A percentile compares a stretch with the other conserved stretches of the same genome.
phyloP scores from a whole-genome alignment of 495 filamentous ascomycete genomes.

The Daldinia bambusicola region DNA sequence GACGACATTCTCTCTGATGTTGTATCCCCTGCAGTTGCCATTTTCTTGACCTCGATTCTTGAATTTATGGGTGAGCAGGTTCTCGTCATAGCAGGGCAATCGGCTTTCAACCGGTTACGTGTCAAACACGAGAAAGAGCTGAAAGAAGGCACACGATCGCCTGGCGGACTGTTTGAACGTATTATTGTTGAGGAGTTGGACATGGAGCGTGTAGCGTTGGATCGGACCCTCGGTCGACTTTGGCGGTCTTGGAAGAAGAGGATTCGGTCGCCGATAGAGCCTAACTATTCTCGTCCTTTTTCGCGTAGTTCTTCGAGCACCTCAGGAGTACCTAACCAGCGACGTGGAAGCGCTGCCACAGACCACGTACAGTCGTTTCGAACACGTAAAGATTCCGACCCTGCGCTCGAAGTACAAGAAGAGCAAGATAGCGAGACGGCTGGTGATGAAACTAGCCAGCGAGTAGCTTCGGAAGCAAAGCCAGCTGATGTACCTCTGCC shows the following conservation, averaged over 20 bases:
- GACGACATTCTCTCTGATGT: constrained; percentile 68
- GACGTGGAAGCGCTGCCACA: constrained; percentile 52
- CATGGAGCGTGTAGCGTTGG: constrained; percentile 91
- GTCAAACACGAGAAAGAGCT: constrained; percentile 61
- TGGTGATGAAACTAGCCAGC: constrained; percentile 31
- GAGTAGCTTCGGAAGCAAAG: constrained; percentile 61
- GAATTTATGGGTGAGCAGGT: constrained; percentile 95
- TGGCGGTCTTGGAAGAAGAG: constrained; percentile 97
- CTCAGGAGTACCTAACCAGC: constrained; percentile 44
- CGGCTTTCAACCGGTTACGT: constrained; percentile 77
- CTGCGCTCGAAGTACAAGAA: constrained; percentile 22
- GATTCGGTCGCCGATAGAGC: constrained; percentile 63
- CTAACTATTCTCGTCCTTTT: constrained; percentile 51
- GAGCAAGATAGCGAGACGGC: constrained; percentile 14
- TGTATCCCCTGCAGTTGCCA: constrained; percentile 91
- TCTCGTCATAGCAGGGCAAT: constrained; percentile 86
- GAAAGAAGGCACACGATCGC: constrained; percentile 56
- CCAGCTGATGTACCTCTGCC: constrained; percentile 67
- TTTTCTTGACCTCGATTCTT: constrained; percentile 93
- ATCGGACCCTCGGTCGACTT: constrained; percentile 83
- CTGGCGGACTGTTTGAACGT: constrained; percentile 62
- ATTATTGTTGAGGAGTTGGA: constrained; percentile 89
- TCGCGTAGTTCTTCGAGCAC: constrained; percentile 52
- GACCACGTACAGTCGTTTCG: constrained; percentile 22
- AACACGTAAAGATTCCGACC: constrained; percentile 30